Conservation (phyloP, 768 basidiomycete genomes). For the Astraeus odoratus region DNA sequence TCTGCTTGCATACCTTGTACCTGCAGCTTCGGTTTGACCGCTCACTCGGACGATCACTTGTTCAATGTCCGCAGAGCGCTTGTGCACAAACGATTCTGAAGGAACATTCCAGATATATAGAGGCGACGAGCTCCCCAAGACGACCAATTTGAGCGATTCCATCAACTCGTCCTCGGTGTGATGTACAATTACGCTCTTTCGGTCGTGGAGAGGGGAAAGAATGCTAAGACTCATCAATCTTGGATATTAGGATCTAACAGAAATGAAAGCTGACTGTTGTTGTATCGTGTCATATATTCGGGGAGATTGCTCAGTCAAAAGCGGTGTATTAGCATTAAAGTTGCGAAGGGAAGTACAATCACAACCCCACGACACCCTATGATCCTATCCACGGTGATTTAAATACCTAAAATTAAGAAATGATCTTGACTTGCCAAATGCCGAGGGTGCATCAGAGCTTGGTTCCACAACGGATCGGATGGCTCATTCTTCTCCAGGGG, state of each 20-base stretch:
- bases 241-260: background rate
- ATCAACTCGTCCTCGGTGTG: conserved; percentile 44
- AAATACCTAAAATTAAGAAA: background rate
- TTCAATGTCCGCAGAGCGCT: conserved; percentile 28
- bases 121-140: conserved; percentile 62
- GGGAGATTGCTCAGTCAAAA: conserved; percentile 63
- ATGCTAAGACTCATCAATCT: conserved; percentile 33
- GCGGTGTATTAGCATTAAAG: conserved; percentile 37
- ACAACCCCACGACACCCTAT: conserved; percentile 59
- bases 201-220: conserved; percentile 38
- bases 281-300: conserved; percentile 49
- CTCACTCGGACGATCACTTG: conserved; percentile 40
- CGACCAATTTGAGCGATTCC: conserved; percentile 44
- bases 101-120: conserved; percentile 56
- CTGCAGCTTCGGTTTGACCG: conserved; percentile 50
- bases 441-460: background rate
- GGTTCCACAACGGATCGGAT: background rate
- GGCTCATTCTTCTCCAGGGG: conserved; percentile 1
- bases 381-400: conserved; percentile 30
- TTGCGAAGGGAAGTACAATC: conserved; percentile 30
- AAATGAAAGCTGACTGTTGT: conserved; percentile 42
- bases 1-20: conserved; percentile 40
- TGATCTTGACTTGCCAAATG: background rate
- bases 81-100: conserved; percentile 51
- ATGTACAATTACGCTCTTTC: conserved; percentile 33